A percentile compares a stretch with the other conserved stretches of the same genome.
Conservation (phyloP, 75 land plant species). For the Isoetes taiwanensis region DNA sequence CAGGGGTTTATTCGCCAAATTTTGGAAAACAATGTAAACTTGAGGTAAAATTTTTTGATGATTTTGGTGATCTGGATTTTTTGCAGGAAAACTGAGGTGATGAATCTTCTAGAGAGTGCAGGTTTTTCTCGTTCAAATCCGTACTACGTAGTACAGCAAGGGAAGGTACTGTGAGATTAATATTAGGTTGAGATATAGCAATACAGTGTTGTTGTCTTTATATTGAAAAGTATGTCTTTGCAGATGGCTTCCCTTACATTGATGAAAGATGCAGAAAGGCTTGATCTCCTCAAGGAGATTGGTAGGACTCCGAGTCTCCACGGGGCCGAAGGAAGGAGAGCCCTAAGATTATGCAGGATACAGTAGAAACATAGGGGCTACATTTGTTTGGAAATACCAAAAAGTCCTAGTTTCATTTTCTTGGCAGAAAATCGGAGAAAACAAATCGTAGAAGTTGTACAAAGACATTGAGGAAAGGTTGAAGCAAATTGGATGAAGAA, state of each 20-base stretch:
- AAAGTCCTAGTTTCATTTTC: no score
- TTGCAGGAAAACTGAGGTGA: slow-evolving; percentile 93
- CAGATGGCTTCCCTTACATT: slow-evolving; percentile 94
- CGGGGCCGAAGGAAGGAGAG: slow-evolving; percentile 95
- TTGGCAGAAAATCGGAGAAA: slow-evolving; percentile 69
- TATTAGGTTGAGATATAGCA: background rate
- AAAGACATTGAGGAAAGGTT: slow-evolving; percentile 93
- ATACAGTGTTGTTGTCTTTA: background rate
- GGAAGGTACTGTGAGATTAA: slow-evolving; percentile 43
- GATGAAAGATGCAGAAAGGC: slow-evolving; percentile 94
- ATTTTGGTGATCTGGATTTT: background rate
- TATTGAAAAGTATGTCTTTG: background rate
- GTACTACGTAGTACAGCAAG: slow-evolving; percentile 99
- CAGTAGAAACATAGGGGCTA: no score
- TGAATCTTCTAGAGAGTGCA: slow-evolving; percentile 98
- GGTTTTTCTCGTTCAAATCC: slow-evolving; percentile 99
- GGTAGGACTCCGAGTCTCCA: slow-evolving; percentile 99
- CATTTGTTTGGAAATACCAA: no score
- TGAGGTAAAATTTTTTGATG: no score
- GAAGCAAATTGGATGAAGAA: slow-evolving; percentile 90
- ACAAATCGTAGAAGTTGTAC: slow-evolving; percentile 97
- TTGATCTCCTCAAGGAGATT: slow-evolving; percentile 94
- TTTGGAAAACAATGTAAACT: no score
- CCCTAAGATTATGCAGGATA: slow-evolving; percentile 98
- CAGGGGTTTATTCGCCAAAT: no score